phyloP scores from a whole-genome alignment of 1,284 basidiomycete species.

The Cryptococcus depauperatus region DNA sequence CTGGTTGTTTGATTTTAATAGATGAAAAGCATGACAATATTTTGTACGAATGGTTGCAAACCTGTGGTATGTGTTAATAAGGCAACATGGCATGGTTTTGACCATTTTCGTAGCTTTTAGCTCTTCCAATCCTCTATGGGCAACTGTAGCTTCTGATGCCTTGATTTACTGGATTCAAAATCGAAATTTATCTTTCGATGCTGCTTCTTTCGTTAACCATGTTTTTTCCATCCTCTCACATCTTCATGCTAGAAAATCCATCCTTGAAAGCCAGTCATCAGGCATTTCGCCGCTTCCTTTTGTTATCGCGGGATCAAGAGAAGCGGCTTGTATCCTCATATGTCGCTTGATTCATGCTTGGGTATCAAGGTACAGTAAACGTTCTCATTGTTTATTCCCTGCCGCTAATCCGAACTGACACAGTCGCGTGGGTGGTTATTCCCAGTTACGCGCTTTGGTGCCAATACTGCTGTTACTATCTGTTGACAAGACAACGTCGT shows the following conservation, averaged over 20 bases:
- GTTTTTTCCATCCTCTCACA: neutral
- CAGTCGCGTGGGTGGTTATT: neutral
- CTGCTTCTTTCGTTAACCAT: neutral
- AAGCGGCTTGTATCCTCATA: neutral
- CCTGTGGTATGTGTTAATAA: too few species aligned
- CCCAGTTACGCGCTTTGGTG: neutral
- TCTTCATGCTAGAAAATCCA: neutral
- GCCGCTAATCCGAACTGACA: too few species aligned
- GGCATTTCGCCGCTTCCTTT: neutral
- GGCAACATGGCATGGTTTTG: too few species aligned
- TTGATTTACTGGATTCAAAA: neutral
- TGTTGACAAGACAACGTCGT: conserved; percentile 8
- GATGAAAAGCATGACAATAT: neutral
- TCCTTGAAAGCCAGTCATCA: neutral
- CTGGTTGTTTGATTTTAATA: neutral
- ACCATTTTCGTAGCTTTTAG: neutral
- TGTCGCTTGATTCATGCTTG: neutral
- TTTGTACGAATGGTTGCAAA: neutral
- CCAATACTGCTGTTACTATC: conserved; percentile 10
- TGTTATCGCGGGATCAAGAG: neutral
- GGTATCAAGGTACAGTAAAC: neutral
- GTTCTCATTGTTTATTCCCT: too few species aligned
- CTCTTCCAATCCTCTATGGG: neutral
- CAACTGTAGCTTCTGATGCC: neutral
- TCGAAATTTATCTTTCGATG: neutral